Base-by-base conservation (phyloP, 805 yeast species). In the Candida glaebosa region DNA sequence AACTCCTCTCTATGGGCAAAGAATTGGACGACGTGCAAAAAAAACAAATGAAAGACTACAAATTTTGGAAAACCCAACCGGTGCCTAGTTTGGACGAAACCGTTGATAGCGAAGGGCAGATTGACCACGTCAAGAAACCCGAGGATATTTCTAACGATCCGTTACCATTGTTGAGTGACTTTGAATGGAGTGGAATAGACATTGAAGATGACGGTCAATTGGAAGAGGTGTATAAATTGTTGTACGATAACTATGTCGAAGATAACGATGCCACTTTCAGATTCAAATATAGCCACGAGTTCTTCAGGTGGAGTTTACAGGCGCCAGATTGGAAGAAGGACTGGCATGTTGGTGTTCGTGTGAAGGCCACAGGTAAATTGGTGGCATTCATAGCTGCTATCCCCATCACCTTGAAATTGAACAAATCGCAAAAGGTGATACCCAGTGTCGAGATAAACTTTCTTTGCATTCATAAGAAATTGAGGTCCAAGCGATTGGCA, bases 21-120 rank as follows among this genome's bases (percentile, higher is more conserved):
- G 72, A 73, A 47, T 65, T 81, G 37, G 69, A 71, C n/a, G 80
- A 71, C 34, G 69, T 74, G 24, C 83, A 82, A 59, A 69, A 76
- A 52, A 83, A 82, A 48, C 77, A 81, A 17, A 88, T 89, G 86
- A 81, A 85, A 39, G 95, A 90, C 57, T 87, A 90, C 70, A 87
- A 86, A 67, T 93, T 93, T 66, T 93, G 99, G 99, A 87, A 85
- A 56, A 93, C 99, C 2, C 99, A 93, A 65, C 99, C 99, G 0
- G 98, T 93, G 16, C 77, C 89, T 6, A 72, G 71, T 22, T 80
- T 90, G 48, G 86, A 86, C 57, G 93, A 84, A 54, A 60, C 69
- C 34, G 71, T 84, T 34, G 72, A 66, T 4, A 60, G 69, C 8
- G 96, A 88, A 56, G 96, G 96, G 0, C 91, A 95, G 5, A 87